Evolutionary conservation across 202 grass and related monocot genomes (phyloP).

Genomic region (Carex arenaria): DNA sequence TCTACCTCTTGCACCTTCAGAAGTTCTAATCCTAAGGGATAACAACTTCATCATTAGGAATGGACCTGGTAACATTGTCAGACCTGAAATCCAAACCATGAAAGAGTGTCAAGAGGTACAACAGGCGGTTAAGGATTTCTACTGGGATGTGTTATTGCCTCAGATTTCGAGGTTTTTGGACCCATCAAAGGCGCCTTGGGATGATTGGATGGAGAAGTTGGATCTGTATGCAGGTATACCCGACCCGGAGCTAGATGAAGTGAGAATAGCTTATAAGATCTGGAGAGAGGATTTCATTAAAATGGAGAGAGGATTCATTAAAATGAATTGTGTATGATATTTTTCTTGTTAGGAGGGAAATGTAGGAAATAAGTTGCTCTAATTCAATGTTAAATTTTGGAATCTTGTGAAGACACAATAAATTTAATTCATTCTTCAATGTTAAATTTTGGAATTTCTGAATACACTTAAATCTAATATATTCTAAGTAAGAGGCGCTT

Average conservation of each 20-base stretch:
- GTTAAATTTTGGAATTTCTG: background rate
- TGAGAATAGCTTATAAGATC: constrained; percentile 49
- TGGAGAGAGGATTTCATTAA: constrained; percentile 64
- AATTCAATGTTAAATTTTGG: background rate
- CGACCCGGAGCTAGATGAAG: constrained; percentile 60
- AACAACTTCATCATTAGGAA: constrained; percentile 48
- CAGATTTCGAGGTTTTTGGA: constrained; percentile 67
- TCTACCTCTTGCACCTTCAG: constrained; percentile 78
- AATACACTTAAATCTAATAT: background rate
- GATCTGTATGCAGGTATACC: constrained; percentile 52
- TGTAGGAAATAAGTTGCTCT: background rate
- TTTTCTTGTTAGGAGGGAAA: background rate
- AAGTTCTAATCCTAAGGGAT: constrained; percentile 71
- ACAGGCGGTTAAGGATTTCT: constrained; percentile 48
- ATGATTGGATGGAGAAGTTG: constrained; percentile 86
- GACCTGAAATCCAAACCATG: constrained; percentile 63
- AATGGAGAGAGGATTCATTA: constrained; percentile 7
- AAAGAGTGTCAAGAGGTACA: constrained; percentile 50
- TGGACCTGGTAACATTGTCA: constrained; percentile 41
- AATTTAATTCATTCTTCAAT: background rate
- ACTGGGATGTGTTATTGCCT: constrained; percentile 51
- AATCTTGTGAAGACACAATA: background rate
- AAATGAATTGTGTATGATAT: background rate
- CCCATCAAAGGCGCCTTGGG: constrained; percentile 52
- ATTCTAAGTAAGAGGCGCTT: background rate